phyloP scores from a whole-genome alignment of 164 flowering plant genomes.

The Brasenia schreberi region DNA sequence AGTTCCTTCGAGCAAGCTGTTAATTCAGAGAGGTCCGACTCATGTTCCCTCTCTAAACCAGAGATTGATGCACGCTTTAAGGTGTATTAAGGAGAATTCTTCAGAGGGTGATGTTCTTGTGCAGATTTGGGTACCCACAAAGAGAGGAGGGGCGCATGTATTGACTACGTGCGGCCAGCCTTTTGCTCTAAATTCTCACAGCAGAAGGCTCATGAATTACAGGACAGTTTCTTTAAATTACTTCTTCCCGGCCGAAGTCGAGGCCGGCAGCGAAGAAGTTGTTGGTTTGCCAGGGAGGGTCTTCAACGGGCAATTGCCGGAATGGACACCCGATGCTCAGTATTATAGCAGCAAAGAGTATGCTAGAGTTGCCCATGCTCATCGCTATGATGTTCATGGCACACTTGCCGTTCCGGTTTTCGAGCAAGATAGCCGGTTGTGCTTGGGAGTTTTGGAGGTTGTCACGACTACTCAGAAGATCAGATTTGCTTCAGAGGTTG shows the following conservation, averaged over 20 bases:
- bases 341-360: conserved; percentile 66
- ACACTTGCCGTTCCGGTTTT: conserved; percentile 82
- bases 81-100: conserved; percentile 25
- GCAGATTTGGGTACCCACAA: conserved; percentile 77
- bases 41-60: conserved; percentile 38
- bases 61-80: conserved; percentile 47
- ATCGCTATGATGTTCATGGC: conserved; percentile 51
- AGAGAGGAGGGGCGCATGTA: conserved; percentile 35
- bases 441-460: conserved; percentile 86
- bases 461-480: conserved; percentile 49
- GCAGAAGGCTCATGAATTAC: conserved; percentile 39
- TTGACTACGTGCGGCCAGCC: conserved; percentile 57
- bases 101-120: conserved; percentile 47
- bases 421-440: conserved; percentile 49
- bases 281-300: conserved; percentile 72
- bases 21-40: not conserved
- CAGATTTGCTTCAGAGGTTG: conserved; percentile 53
- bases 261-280: conserved; percentile 20
- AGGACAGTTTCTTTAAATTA: conserved; percentile 47
- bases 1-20: conserved; percentile 11
- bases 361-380: conserved; percentile 53
- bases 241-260: conserved; percentile 46
- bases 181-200: conserved; percentile 26
- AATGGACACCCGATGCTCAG: conserved; percentile 89
- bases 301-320: conserved; percentile 61